Evolutionary conservation across 108 stramenopile species (phyloP).

Genomic region (Craspedostauros australis): DNA sequence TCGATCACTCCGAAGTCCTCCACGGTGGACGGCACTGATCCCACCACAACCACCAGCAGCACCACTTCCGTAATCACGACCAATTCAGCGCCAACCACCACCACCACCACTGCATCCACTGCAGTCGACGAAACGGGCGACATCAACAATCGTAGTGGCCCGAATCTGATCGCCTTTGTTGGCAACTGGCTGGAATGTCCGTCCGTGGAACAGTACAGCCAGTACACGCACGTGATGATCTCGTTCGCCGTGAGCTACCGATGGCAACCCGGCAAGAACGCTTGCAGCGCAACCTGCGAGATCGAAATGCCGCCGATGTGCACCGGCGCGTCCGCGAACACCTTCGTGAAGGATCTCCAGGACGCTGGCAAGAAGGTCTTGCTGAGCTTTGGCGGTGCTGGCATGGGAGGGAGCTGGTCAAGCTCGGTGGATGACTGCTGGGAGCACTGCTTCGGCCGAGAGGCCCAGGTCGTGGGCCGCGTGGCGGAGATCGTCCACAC

Average conservation of each 20-base stretch:
- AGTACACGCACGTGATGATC: conserved; percentile 54
- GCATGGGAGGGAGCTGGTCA: conserved; percentile 54
- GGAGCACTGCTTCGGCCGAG: conserved; percentile 64
- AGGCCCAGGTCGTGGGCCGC: conserved; percentile 32
- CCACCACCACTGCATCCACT: too few relatives aligned
- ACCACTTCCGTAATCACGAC: too few relatives aligned
- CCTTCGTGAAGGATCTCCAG: conserved; percentile 32
- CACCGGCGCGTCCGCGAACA: conserved; percentile 25
- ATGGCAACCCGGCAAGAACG: conserved; percentile 29
- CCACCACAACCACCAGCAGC: too few relatives aligned
- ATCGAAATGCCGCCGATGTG: conserved; percentile 35
- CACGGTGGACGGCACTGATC: too few relatives aligned
- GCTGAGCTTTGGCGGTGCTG: conserved; percentile 59
- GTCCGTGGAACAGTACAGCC: conserved; percentile 26
- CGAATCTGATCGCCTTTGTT: conserved; percentile 55
- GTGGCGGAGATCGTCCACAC: conserved; percentile 38
- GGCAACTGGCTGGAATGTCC: conserved; percentile 64
- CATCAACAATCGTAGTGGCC: too few relatives aligned
- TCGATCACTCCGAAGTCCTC: too few relatives aligned
- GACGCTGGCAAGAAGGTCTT: conserved; percentile 54
- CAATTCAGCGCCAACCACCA: too few relatives aligned
- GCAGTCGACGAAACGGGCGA: too few relatives aligned
- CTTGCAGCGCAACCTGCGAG: conserved; percentile 30
- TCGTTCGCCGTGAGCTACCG: conserved; percentile 51
- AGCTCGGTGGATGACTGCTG: conserved; percentile 55